Base-by-base conservation (phyloP, 768 basidiomycete species). In the Rhizopogon sp. region DNA sequence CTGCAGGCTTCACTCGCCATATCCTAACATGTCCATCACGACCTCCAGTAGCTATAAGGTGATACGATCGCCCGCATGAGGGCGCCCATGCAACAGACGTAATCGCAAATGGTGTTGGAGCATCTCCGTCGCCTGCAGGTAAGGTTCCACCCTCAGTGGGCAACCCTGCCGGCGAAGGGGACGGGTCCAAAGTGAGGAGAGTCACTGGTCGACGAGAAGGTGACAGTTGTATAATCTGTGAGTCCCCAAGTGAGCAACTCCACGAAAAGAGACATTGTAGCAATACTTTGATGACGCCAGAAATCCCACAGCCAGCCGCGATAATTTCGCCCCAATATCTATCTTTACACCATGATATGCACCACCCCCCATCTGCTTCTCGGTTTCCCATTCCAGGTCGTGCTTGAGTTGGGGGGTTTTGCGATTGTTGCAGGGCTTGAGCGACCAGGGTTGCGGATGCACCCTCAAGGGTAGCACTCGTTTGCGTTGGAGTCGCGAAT, bases 281-380 rank as follows among this genome's bases (percentile, higher is more conserved):
- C 40, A 40, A 16, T 42, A 94, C 93, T 69, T 96, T 93, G 43
- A 98, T 75, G 20, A 83, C 70, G 0, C 90, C 89, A 55, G 76
- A 81, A 1, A 81, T 77, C 1, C 93, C 94, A 52, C 81, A 81
- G 2, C 84, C 82, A 0, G 84, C 85, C 8, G 93, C 93, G 47
- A 98, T 76, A 17, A 96, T 65, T 65, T 94, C 90, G 2, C 96
- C 96, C 94, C 94, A 97, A 70, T 94, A 97, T 57, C 81, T 79
- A 63, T 98, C 97, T 65, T 93, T 92, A 70, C 95, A 98, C 94
- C 95, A 99, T 7, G 88, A 88, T 42, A 99, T 70, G 54, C 86
- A 88, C 93, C 93, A 98, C 1, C 90, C 95, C 3, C 93, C 93
- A 53, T 93, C 87, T 2, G 92, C 92, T 68, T 95, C 90, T 41